Conservation (phyloP, 306 rosid species). For the Ormosia emarginata region DNA sequence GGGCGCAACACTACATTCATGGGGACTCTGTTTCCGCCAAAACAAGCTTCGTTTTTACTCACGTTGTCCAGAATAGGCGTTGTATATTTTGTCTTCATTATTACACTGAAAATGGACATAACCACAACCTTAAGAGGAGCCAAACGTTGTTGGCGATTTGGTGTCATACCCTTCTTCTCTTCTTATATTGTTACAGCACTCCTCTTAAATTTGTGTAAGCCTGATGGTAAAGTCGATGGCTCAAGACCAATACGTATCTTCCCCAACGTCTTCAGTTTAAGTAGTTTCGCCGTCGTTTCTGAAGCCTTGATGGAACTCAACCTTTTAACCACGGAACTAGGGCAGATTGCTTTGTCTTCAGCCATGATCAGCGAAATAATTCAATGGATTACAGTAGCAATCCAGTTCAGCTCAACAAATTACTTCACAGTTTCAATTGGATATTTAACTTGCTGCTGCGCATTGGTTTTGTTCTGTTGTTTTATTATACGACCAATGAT, state of each 20-base stretch:
- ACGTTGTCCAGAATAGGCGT: background rate
- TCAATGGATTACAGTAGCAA: background rate
- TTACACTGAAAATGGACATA: conserved; percentile 18
- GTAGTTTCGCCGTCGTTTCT: conserved; percentile 9
- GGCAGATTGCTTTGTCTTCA: conserved; percentile 37
- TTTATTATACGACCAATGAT: background rate
- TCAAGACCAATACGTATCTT: background rate
- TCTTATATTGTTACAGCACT: background rate
- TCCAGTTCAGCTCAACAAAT: background rate
- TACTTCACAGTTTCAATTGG: rapidly evolving
- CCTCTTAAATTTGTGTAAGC: background rate
- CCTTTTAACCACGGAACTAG: conserved; percentile 32
- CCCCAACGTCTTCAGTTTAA: background rate
- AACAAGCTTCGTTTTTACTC: background rate
- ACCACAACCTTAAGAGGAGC: background rate
- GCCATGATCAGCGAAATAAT: conserved; percentile 19
- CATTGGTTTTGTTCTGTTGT: background rate
- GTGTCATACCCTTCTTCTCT: background rate
- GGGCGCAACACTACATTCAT: background rate
- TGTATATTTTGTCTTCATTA: conserved; percentile 7
- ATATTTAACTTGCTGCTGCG: background rate
- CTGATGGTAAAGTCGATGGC: background rate
- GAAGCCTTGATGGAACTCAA: conserved; percentile 19
- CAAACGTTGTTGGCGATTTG: conserved; percentile 26
- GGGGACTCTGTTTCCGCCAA: background rate